phyloP scores from a whole-genome alignment of 495 filamentous ascomycete genomes.

The Penicillium paxilli region DNA sequence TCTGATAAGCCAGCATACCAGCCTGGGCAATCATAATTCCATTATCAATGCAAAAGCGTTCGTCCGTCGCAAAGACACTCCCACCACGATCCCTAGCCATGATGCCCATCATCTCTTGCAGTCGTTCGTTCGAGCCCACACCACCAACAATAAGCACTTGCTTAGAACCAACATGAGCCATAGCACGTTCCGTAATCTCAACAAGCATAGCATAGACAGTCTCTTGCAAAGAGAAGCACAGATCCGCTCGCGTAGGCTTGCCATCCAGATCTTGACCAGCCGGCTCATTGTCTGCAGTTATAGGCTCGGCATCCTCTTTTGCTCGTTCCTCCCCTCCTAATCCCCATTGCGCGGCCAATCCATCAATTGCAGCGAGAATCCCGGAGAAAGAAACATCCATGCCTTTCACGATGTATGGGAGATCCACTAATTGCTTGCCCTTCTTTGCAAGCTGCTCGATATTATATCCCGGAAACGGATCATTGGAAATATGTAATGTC shows the following conservation, averaged over 20 bases:
- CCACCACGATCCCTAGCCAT: slow-evolving; percentile 94
- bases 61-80: slow-evolving; percentile 90
- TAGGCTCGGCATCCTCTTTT: slow-evolving; percentile 34
- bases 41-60: slow-evolving; percentile 98
- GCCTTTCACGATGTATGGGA: slow-evolving; percentile 95
- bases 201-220: slow-evolving; percentile 96
- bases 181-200: slow-evolving; percentile 96
- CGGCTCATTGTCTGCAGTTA: slow-evolving; percentile 22
- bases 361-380: slow-evolving; percentile 80
- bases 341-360: slow-evolving; percentile 66
- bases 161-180: slow-evolving; percentile 91
- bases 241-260: slow-evolving; percentile 73
- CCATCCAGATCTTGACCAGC: slow-evolving; percentile 11
- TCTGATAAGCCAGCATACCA: slow-evolving; percentile 78
- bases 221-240: slow-evolving; percentile 95
- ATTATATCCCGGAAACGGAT: slow-evolving; percentile 95
- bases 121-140: slow-evolving; percentile 94
- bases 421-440: slow-evolving; percentile 71
- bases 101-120: slow-evolving; percentile 97
- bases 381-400: slow-evolving; percentile 98
- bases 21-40: slow-evolving; percentile 99
- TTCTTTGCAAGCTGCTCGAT: slow-evolving; percentile 94
- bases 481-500: slow-evolving; percentile 86
- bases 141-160: slow-evolving; percentile 95
- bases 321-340: slow-evolving; percentile 38